Conservation (phyloP, 495 filamentous ascomycete genomes). For the Xylaria castorea region DNA sequence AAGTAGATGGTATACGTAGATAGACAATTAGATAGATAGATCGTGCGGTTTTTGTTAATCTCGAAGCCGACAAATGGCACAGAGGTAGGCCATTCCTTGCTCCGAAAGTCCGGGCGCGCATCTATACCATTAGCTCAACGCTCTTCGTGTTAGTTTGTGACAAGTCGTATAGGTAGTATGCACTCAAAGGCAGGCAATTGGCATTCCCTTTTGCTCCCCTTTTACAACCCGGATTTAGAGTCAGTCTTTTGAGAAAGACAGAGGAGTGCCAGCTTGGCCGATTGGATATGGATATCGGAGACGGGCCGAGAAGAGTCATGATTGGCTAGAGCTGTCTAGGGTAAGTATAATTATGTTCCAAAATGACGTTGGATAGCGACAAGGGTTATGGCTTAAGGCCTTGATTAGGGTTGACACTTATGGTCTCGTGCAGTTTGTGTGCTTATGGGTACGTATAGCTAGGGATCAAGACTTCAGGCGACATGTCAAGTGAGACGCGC, state of each 20-base stretch:
- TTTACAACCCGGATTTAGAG: conserved; percentile 1
- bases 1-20: neutral
- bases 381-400: neutral
- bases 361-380: conserved; percentile 19
- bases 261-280: neutral
- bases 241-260: neutral
- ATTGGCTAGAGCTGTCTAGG: conserved; percentile 7
- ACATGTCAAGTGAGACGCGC: neutral
- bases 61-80: neutral
- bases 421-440: conserved; percentile 18
- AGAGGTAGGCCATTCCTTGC: neutral
- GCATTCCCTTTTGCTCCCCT: neutral
- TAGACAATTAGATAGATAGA: neutral
- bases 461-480: conserved; percentile 1
- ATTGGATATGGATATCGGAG: neutral
- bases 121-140: neutral
- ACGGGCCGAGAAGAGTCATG: neutral
- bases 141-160: neutral
- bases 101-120: neutral
- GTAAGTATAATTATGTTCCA: neutral
- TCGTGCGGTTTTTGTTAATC: neutral
- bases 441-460: neutral
- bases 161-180: neutral
- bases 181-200: neutral
- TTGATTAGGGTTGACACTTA: conserved; percentile 13